These are phyloP conservation scores for Fomitopsis pulvina DNA, from an alignment of 768 basidiomycete genomes.

Conservation along the genomic window DNA sequence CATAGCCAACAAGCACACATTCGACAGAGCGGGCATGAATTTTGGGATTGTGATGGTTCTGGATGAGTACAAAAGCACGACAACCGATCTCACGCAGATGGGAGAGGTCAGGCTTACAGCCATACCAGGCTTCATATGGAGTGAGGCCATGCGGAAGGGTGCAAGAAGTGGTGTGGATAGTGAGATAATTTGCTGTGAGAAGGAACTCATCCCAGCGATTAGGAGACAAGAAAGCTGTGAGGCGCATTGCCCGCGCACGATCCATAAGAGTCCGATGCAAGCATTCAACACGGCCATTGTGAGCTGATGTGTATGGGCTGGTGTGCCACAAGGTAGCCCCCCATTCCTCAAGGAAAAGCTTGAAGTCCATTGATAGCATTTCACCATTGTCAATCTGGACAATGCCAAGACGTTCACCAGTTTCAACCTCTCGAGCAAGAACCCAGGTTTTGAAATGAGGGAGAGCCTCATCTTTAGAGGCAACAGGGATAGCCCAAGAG, in stretches of 20 bases:
- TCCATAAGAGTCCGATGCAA: constrained; percentile 28
- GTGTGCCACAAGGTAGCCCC: constrained; percentile 15
- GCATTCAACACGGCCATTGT: constrained; percentile 32
- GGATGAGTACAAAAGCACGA: constrained; percentile 16
- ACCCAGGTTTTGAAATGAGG: constrained; percentile 24
- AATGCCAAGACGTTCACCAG: constrained; percentile 10
- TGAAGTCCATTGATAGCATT: constrained; percentile 6
- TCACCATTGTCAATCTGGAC: constrained; percentile 22
- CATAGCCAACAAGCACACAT: constrained; percentile 21
- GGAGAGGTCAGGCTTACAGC: constrained; percentile 11
- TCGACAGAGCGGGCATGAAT: constrained; percentile 12
- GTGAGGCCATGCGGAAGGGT: constrained; percentile 1
- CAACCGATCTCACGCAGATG: constrained; percentile 23
- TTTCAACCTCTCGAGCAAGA: constrained; percentile 16
- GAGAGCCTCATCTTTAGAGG: constrained; percentile 22
- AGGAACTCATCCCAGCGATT: constrained; percentile 9
- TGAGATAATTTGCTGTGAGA: constrained; percentile 8
- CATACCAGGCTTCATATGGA: constrained; percentile 10
- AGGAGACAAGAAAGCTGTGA: neutral
- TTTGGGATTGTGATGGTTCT: constrained; percentile 16
- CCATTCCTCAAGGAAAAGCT: neutral
- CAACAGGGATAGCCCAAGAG: constrained; percentile 29
- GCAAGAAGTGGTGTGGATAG: constrained; percentile 1
- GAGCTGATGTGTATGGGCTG: constrained; percentile 29
- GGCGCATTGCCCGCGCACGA: constrained; percentile 3